Base-by-base conservation (phyloP, 805 yeast species). In the Myxozyma nipponensis region DNA sequence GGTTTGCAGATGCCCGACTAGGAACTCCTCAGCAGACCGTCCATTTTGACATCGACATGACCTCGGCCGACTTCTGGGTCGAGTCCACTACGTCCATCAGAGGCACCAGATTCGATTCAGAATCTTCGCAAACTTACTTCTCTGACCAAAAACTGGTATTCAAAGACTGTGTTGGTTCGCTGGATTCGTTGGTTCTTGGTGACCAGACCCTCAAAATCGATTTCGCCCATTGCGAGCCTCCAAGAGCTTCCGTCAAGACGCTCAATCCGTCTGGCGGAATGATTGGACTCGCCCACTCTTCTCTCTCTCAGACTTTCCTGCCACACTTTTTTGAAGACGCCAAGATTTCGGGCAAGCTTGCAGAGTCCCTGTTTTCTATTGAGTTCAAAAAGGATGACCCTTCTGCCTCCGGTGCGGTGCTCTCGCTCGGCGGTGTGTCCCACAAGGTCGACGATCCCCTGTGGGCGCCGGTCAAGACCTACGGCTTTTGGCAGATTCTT, bases 171-270 rank as follows among this genome's bases (percentile, higher is more conserved):
- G 51, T 54, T 44, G 55, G 35, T 21, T 50, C 58, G 10, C 9
- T 38, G 21, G 58, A 54, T 39, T 4, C 46, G 30, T 48, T 54
- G 37, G 39, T 13, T 18, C 15, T 44, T 38, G 57, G 48, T 36
- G 37, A 18, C 36, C 7, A 19, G 28, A 17, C 17, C 17, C 44
- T 54, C 36, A 24, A 39, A 24, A 36, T 46, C 38, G 52, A 50
- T 15, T 50, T 54, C 38, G 58, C 58, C 37, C 58, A 54, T 46
- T 54, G 58, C 52, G 39, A 39, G 19, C 58, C 58, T 6, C 58
- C 47, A 17, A 49, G 52, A 4, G 39, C 58, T 6, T 46, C 58
- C 25, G 56, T 54, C 24, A 49, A 49, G 34, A 54, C 58, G 1
- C 47, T 54, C 18, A 47, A 51, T 30, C 58, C 58, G 4, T 54